Evolutionary conservation across 495 filamentous ascomycete genomes (phyloP), one percentile per base, ranked within the genome.

Genomic region (Chaetomium tenue): DNA sequence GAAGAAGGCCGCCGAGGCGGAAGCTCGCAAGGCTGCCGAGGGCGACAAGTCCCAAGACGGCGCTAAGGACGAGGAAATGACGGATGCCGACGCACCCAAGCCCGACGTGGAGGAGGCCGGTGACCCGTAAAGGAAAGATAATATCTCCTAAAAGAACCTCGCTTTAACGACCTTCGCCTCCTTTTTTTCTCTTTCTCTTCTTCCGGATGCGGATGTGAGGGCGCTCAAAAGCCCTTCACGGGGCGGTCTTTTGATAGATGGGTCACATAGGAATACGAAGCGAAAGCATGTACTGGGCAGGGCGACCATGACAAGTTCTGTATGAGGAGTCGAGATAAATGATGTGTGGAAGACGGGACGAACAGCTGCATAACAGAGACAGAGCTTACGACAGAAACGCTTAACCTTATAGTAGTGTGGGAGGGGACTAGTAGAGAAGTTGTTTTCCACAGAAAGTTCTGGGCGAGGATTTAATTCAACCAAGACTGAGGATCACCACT

Each of bases 1-100:
- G 76, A 93, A 93, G 81, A 87, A 87, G 71, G 84, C 83, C 58
- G 87, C 86, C 58, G 88, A 89, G 72, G 81, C 90, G 69, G 90
- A 81, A 60, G 79, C 82, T 28, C 78, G 77, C 70, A 77, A 79
- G 68, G 76, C 76, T 42, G 76, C 77, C n/a, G 76, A 80, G 67
- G 75, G 72, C 22, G 77, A 80, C 56, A 78, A 82, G 76, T 67
- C 62, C 7, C 68, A 69, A 63, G 66, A 71, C 26, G 72, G 68
- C 28, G 65, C 58, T 42, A 79, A 81, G 66, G 83, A 86, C 61
- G 79, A 84, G 68, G 82, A 84, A 63, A 86, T 86, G 83, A 78
- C 81, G 22, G 83, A 86, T 63, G 83, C 81, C 1, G 82, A 84
- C 50, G 70, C 79, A 2, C 44, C 73, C 20, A 81, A 83, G 73